A percentile compares a stretch with the other conserved stretches of the same genome.
Evolutionary conservation across 179 eudicot species (phyloP).

Genomic region (Corrigiola litoralis): DNA sequence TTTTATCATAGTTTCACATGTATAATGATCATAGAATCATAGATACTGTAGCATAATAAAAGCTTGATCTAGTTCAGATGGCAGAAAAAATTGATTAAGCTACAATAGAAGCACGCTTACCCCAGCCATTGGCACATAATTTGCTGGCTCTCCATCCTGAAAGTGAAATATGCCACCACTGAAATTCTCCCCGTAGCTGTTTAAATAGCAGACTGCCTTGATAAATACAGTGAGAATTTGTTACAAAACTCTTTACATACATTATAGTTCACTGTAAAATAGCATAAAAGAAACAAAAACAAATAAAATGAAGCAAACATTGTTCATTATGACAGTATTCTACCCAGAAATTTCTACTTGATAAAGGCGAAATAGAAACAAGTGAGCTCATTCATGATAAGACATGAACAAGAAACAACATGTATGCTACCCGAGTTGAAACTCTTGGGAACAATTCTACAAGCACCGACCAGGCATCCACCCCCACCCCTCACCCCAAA

Average conservation of each 20-base stretch:
- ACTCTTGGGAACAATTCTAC: no score
- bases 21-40: not conserved
- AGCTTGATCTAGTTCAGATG: not conserved
- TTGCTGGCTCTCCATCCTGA: constrained; percentile 72
- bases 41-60: not conserved
- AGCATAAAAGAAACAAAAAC: not conserved
- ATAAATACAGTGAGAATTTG: not conserved
- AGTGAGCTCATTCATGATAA: no score
- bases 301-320: no score
- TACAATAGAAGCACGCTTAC: constrained; percentile 38
- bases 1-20: no score
- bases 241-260: constrained; percentile 10
- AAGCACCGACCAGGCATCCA: no score
- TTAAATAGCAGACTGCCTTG: constrained; percentile 93
- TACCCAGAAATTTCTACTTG: no score
- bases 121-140: constrained; percentile 72
- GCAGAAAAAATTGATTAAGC: not conserved
- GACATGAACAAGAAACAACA: no score
- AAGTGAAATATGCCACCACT: constrained; percentile 87
- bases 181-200: constrained; percentile 65
- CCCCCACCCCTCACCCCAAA: no score
- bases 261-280: not conserved
- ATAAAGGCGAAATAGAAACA: no score
- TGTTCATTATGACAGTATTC: no score
- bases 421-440: no score